Conservation (phyloP, 2,329 filamentous ascomycete genomes). For the Berkeleyomyces basicola region DNA sequence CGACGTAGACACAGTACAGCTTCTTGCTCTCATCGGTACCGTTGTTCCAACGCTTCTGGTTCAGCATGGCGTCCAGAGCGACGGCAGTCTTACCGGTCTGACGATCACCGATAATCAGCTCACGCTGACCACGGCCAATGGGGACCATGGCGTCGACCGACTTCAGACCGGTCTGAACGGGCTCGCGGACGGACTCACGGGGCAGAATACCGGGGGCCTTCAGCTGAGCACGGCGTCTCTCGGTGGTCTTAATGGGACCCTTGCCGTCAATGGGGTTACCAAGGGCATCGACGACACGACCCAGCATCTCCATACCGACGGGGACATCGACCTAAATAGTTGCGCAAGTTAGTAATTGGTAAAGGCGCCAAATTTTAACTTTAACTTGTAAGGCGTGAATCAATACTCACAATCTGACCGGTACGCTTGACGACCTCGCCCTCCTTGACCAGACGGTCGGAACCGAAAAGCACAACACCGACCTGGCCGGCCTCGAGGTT, state of each 20-base stretch:
- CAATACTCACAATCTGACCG: slow-evolving; percentile 77
- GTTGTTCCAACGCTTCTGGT: slow-evolving; percentile 98
- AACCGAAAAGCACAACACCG: slow-evolving; percentile 99
- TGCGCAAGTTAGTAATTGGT: slow-evolving; percentile 14
- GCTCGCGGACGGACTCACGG: slow-evolving; percentile 92
- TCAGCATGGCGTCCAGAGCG: slow-evolving; percentile 92
- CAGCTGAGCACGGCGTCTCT: slow-evolving; percentile 91
- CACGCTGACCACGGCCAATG: slow-evolving; percentile 99
- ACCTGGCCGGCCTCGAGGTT: slow-evolving; percentile 99
- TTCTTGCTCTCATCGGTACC: slow-evolving; percentile 82
- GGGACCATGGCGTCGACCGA: slow-evolving; percentile 99
- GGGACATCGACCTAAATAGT: slow-evolving; percentile 73
- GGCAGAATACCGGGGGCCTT: slow-evolving; percentile 98
- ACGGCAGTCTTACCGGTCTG: slow-evolving; percentile 99
- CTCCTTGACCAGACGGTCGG: slow-evolving; percentile 98
- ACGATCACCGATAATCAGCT: slow-evolving; percentile 99
- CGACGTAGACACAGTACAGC: slow-evolving; percentile 99
- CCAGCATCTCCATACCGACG: slow-evolving; percentile 81
- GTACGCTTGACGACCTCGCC: slow-evolving; percentile 99
- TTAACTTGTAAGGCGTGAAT: not conserved
- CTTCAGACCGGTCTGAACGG: slow-evolving; percentile 98
- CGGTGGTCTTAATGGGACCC: slow-evolving; percentile 82
- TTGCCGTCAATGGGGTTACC: slow-evolving; percentile 99
- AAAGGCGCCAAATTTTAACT: not conserved
- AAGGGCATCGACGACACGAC: slow-evolving; percentile 95